These are phyloP conservation scores for Angomonas desouzai DNA, from an alignment of 208 protist genomes.

Conservation along the genomic window DNA sequence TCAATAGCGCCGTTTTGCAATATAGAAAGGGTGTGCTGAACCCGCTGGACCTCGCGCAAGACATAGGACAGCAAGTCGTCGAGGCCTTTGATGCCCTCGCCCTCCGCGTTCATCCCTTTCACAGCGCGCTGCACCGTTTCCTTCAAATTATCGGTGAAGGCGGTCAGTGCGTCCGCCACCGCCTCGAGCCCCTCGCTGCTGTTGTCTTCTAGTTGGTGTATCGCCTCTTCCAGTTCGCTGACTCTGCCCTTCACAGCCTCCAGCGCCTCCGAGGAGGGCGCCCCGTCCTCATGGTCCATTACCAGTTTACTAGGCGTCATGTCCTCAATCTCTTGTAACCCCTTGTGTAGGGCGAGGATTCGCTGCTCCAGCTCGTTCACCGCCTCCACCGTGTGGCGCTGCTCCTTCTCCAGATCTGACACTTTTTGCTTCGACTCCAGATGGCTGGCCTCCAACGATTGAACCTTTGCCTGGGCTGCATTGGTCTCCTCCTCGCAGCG, in stretches of 20 bases:
- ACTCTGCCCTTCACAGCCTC: not conserved
- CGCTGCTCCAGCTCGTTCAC: not conserved
- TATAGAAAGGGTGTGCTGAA: conserved; percentile 34
- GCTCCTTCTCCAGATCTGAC: not conserved
- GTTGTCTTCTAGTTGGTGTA: not conserved
- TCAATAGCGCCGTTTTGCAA: conserved; percentile 50
- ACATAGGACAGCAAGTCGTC: conserved; percentile 73
- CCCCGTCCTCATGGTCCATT: not conserved
- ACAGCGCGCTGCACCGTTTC: conserved; percentile 40
- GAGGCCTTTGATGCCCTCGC: conserved; percentile 21
- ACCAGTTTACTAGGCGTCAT: not conserved
- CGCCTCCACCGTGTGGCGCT: not conserved
- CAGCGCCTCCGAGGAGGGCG: not conserved
- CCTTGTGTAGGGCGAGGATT: not conserved
- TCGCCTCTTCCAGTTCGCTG: not conserved
- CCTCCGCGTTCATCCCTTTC: conserved; percentile 10
- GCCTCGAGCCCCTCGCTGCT: conserved; percentile 18
- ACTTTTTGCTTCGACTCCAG: not conserved
- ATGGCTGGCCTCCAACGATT: not conserved
- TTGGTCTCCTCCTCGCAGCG: not conserved
- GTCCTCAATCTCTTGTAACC: not conserved
- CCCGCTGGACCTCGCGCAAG: conserved; percentile 26
- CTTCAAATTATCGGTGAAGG: conserved; percentile 33
- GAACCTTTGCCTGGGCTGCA: not conserved
- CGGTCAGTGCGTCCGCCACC: conserved; percentile 31